Base-by-base conservation (phyloP, 78 protist species). In the Dictyostelium capitatum region DNA sequence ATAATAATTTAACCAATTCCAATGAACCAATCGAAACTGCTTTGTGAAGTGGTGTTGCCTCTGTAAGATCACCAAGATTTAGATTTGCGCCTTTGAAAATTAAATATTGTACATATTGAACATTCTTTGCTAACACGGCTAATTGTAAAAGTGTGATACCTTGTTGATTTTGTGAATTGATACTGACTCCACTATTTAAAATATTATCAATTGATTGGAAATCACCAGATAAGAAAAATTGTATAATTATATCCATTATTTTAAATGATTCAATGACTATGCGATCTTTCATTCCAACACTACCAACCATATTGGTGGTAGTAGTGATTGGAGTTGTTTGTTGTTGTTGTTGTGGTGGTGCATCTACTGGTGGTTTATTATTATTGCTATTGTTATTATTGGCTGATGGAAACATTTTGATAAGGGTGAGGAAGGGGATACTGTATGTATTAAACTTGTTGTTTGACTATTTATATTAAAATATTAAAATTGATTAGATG, bases 51-150 rank as follows among this genome's bases (percentile, higher is more conserved):
- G 93, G 93, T 5, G 93, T 48, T 4, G 69, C 14, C 14, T 87
- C 73, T 5, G 14, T 50, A 11, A 62, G 10, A 47, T 77, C 80
- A 2, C 41, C 23, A 9, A 87, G 30, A 43, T 87, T 87, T 5
- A 54, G 15, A 20, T 87, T 87, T 47, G 93, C 93, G 32, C 93
- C 93, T 47, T 87, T 87, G 19, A 59, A 28, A 3, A 87, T 10
- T 10, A 87, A 74, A 32, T 77, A 87, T 28, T 64, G 53, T 4
- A 64, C n/a, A 46, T 70, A 87, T 28, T 43, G 65, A 4, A 64
- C 9, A 32, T 87, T 87, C 9, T 64, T 32, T 6, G 43, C 11
- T 0, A 20, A 15, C 10, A 65, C 64, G 15, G 93, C 80, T 46
- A 87, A 30, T 30, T 87, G 93, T 12, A 77, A 32, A 2, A 87